Conservation (phyloP, 2,329 filamentous ascomycete genomes). For the Diplocarpon mali region DNA sequence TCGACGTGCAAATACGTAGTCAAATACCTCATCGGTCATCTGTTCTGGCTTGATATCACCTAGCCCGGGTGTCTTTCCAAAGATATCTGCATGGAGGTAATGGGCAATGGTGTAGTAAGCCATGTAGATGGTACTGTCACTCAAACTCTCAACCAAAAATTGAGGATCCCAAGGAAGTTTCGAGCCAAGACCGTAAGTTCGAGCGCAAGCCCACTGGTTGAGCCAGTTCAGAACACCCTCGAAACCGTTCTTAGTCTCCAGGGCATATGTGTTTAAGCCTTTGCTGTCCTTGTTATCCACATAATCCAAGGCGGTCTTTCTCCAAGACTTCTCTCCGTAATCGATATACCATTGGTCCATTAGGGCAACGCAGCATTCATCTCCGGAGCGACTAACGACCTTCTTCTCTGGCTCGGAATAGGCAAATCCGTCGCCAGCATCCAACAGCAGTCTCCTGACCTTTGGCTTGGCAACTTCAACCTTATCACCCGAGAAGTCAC, state of each 20-base stretch:
- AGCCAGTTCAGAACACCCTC: conserved; percentile 84
- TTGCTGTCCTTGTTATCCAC: conserved; percentile 56
- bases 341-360: conserved; percentile 98
- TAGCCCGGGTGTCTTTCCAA: conserved; percentile 60
- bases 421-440: conserved; percentile 69
- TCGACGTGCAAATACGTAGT: conserved; percentile 79
- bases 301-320: conserved; percentile 59
- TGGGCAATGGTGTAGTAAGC: conserved; percentile 61
- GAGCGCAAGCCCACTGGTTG: conserved; percentile 88
- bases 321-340: conserved; percentile 88
- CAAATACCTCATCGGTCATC: conserved; percentile 93
- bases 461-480: conserved; percentile 83
- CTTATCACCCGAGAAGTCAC: conserved; percentile 77
- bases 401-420: conserved; percentile 90
- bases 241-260: conserved; percentile 69
- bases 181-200: conserved; percentile 84
- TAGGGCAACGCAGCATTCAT: conserved; percentile 86
- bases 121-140: conserved; percentile 89
- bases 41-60: conserved; percentile 66
- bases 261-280: conserved; percentile 68
- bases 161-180: conserved; percentile 88
- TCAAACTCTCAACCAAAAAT: conserved; percentile 86
- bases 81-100: conserved; percentile 73
- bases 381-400: conserved; percentile 79
- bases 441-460: conserved; percentile 67